phyloP scores from a whole-genome alignment of 2,329 filamentous ascomycete genomes.

The Aspergillus ochraceus region DNA sequence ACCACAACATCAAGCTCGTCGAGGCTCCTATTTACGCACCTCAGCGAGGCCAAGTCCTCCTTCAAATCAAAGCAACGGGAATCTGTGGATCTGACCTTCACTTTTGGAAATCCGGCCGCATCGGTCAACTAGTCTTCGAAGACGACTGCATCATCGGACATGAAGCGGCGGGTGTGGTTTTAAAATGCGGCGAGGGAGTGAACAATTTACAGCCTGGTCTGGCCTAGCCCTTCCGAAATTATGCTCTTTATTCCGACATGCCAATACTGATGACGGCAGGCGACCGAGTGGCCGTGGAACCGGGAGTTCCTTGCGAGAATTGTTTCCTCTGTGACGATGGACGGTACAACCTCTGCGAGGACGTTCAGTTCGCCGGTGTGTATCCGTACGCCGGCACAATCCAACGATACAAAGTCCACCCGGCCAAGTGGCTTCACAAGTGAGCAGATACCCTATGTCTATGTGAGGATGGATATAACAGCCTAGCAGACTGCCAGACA shows the following conservation, averaged over 20 bases:
- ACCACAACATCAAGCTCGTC: slow-evolving; percentile 58
- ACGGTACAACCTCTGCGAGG: slow-evolving; percentile 64
- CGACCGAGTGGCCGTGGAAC: slow-evolving; percentile 67
- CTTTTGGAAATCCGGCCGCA: slow-evolving; percentile 65
- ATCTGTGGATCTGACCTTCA: slow-evolving; percentile 70
- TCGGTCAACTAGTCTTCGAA: slow-evolving; percentile 63
- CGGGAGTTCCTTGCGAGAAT: slow-evolving; percentile 62
- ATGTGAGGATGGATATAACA: neutral
- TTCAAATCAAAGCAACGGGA: slow-evolving; percentile 64
- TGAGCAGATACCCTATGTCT: neutral
- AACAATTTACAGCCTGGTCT: slow-evolving; percentile 50
- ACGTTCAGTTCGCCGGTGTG: slow-evolving; percentile 62
- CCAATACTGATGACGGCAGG: slow-evolving; percentile 33
- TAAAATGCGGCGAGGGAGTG: slow-evolving; percentile 59
- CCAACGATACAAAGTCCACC: slow-evolving; percentile 62
- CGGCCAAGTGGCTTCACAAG: slow-evolving; percentile 59
- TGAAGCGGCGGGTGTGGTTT: slow-evolving; percentile 62
- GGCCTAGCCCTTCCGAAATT: neutral
- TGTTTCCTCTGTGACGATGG: slow-evolving; percentile 62
- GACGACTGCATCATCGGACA: slow-evolving; percentile 67
- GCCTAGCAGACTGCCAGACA: slow-evolving; percentile 51
- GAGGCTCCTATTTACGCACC: slow-evolving; percentile 60
- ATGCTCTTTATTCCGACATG: too few relatives aligned
- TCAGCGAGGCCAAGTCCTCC: slow-evolving; percentile 54
- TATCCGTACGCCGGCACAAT: slow-evolving; percentile 63